Evolutionary conservation across 129 eudicot species (phyloP).

Genomic region (Heracleum sosnowskyi): DNA sequence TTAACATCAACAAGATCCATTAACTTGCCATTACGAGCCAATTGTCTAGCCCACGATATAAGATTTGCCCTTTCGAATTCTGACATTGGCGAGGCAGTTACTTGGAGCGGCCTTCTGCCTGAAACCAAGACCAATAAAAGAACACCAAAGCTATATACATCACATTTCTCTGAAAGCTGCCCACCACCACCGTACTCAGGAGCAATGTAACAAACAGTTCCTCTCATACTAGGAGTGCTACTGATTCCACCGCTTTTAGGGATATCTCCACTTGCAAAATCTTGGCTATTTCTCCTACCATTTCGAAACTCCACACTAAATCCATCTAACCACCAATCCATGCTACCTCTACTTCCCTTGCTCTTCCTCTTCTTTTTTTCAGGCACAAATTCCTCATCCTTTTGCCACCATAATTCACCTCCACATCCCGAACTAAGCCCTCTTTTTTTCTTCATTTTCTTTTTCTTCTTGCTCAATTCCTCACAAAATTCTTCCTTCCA

Average conservation of each 20-base stretch:
- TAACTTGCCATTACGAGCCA: slow-evolving; percentile 73
- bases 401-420: slow-evolving; percentile 89
- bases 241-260: slow-evolving; percentile 93
- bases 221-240: slow-evolving; percentile 98
- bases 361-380: slow-evolving; percentile 61
- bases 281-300: slow-evolving; percentile 76
- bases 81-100: slow-evolving; percentile 88
- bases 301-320: slow-evolving; percentile 71
- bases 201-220: slow-evolving; percentile 90
- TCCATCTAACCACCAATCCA: slow-evolving; percentile 89
- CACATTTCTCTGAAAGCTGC: slow-evolving; percentile 70
- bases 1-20: slow-evolving; percentile 82
- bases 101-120: slow-evolving; percentile 90
- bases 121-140: slow-evolving; percentile 70
- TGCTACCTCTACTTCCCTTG: slow-evolving; percentile 53
- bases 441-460: slow-evolving; percentile 50
- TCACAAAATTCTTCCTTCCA: slow-evolving; percentile 99
- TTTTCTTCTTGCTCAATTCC: slow-evolving; percentile 71
- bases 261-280: slow-evolving; percentile 64
- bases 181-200: slow-evolving; percentile 93
- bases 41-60: slow-evolving; percentile 90
- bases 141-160: slow-evolving; percentile 86
- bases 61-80: slow-evolving; percentile 95
- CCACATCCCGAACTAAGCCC: slow-evolving; percentile 39
- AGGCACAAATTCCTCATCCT: slow-evolving; percentile 66